These are phyloP conservation scores for Vaccinium darrowii DNA, from an alignment of 148 eudicot species.

Conservation along the genomic window DNA sequence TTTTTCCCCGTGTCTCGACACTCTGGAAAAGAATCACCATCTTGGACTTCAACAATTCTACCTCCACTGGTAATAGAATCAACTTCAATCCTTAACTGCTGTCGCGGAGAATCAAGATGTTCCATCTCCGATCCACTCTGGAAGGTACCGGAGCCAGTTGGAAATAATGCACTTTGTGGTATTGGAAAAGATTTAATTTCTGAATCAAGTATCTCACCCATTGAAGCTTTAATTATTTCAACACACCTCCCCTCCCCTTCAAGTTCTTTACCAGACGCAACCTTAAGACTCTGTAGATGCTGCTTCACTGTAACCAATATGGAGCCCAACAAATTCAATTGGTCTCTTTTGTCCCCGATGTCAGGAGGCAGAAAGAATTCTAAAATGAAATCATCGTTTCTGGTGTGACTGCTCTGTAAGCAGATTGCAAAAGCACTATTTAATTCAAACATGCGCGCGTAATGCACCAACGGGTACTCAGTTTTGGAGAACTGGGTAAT, in stretches of 20 bases:
- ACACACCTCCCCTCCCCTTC: constrained; percentile 58
- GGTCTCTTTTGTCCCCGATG: constrained; percentile 43
- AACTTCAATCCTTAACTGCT: constrained; percentile 25
- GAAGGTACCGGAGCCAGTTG: constrained; percentile 20
- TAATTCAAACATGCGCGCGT: constrained; percentile 87
- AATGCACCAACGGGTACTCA: constrained; percentile 91
- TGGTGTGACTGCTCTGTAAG: constrained; percentile 72
- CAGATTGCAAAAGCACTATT: constrained; percentile 77
- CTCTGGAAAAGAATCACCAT: constrained; percentile 30
- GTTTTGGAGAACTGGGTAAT: constrained; percentile 67
- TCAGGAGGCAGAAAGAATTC: constrained; percentile 82
- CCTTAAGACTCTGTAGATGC: constrained; percentile 66
- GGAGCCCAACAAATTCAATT: constrained; percentile 53
- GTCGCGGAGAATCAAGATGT: constrained; percentile 30
- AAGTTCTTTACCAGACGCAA: constrained; percentile 71
- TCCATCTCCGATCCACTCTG: constrained; percentile 32
- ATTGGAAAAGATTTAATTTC: constrained; percentile 32
- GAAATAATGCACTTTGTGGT: constrained; percentile 25
- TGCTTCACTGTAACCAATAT: constrained; percentile 48
- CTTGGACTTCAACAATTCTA: constrained; percentile 21
- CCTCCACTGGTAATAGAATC: constrained; percentile 31
- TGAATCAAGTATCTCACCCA: constrained; percentile 42
- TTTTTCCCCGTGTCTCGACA: constrained; percentile 29
- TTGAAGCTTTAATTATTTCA: constrained; percentile 51
- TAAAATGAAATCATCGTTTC: constrained; percentile 79